These are phyloP conservation scores for Trametes punicea DNA, from an alignment of 768 basidiomycete species.

Conservation along the genomic window DNA sequence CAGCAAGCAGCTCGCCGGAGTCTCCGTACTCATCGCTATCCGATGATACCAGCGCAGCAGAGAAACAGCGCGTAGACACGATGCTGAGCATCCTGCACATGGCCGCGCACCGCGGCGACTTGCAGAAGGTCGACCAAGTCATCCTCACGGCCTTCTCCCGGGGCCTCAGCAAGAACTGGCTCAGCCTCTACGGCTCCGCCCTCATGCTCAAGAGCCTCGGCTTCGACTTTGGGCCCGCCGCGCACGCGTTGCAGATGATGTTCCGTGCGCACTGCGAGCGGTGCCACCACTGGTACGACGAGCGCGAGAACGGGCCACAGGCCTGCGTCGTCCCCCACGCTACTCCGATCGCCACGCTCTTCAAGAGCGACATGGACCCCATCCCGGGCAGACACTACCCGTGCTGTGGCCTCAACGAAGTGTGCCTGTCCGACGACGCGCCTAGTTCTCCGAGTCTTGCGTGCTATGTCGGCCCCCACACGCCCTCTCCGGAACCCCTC, in stretches of 20 bases:
- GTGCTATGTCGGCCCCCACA: constrained; percentile 11
- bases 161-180: not conserved
- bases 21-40: too few species aligned
- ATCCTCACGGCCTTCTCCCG: constrained; percentile 8
- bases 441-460: not conserved
- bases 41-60: too few species aligned
- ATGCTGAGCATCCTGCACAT: constrained; percentile 7
- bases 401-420: constrained; percentile 2
- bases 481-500: not conserved
- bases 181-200: not conserved
- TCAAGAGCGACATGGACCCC: not conserved
- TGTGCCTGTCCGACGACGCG: too few species aligned
- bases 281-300: constrained; percentile 10
- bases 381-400: not conserved
- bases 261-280: constrained; percentile 4
- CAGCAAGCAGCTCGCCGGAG: too few species aligned
- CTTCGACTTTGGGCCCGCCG: constrained; percentile 1
- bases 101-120: constrained; percentile 18
- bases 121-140: constrained; percentile 13
- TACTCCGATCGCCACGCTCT: not conserved
- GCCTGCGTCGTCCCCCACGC: constrained; percentile 6
- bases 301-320: not conserved
- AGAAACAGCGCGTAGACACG: not conserved
- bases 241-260: not conserved
- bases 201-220: constrained; percentile 1